phyloP scores from a whole-genome alignment of 2,329 filamentous ascomycete genomes.

The Thelonectria blattea region DNA sequence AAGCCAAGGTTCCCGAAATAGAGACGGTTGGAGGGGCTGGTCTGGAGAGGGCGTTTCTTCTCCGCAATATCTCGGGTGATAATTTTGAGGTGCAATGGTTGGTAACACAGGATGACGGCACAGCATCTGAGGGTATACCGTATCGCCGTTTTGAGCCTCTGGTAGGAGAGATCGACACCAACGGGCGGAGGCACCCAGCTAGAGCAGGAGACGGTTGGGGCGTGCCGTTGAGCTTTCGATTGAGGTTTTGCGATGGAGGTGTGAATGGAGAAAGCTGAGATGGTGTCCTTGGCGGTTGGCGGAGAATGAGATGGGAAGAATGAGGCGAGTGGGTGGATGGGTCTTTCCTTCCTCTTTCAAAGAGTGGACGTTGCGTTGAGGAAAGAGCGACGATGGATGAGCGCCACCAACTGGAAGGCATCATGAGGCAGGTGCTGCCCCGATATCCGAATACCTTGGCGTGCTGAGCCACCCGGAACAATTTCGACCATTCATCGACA shows the following conservation, averaged over 20 bases:
- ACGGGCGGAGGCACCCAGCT: slow-evolving; percentile 10
- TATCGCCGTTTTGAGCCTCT: slow-evolving; percentile 12
- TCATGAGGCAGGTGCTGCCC: background rate
- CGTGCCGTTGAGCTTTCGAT: background rate
- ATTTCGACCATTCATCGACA: background rate
- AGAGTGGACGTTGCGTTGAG: background rate
- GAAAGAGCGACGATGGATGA: background rate
- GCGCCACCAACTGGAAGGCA: background rate
- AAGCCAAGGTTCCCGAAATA: background rate
- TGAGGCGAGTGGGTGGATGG: background rate
- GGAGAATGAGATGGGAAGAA: background rate
- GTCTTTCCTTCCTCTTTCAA: background rate
- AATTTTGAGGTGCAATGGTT: background rate
- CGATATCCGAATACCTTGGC: background rate
- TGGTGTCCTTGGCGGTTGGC: background rate
- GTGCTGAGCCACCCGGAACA: background rate
- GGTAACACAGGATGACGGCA: background rate
- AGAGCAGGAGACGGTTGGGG: background rate
- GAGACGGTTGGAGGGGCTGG: background rate
- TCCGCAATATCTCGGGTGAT: background rate
- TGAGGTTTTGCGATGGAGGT: background rate
- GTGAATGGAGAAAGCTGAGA: background rate
- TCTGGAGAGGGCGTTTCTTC: background rate
- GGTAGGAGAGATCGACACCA: slow-evolving; percentile 14
- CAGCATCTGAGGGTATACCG: background rate